These are phyloP conservation scores for Avena eriantha DNA, from an alignment of 176 grass and related monocot genomes.

Conservation along the genomic window DNA sequence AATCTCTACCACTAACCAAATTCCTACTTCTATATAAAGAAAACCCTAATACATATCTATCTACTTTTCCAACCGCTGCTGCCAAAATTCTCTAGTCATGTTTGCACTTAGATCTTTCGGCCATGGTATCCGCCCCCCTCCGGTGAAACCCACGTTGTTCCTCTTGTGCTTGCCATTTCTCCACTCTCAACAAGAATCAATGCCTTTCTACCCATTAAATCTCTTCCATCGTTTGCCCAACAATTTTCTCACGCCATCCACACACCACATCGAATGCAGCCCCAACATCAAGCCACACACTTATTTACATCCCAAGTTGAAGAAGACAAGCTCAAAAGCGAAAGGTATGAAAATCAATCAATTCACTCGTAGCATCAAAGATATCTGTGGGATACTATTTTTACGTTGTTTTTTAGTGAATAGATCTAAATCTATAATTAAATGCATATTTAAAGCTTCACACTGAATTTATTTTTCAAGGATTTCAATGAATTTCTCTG, in stretches of 20 bases:
- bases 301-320: neutral
- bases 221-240: neutral
- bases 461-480: neutral
- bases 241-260: neutral
- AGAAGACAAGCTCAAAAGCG: neutral
- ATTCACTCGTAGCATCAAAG: neutral
- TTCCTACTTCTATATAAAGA: no score
- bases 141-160: neutral
- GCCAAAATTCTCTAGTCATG: neutral
- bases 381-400: neutral
- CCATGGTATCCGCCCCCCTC: neutral
- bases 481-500: no score
- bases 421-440: no score
- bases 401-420: neutral
- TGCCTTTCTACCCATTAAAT: neutral
- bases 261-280: fast-evolving
- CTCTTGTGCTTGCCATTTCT: no score
- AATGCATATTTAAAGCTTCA: no score
- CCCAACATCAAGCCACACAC: neutral
- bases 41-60: neutral
- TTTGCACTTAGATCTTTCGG: neutral
- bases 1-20: no score
- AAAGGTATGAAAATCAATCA: neutral
- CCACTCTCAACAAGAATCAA: neutral
- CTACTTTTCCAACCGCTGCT: neutral